A percentile compares a stretch with the other conserved stretches of the same genome.
Evolutionary conservation across 345 rosid genomes (phyloP).

Genomic region (Gossypium bickii): DNA sequence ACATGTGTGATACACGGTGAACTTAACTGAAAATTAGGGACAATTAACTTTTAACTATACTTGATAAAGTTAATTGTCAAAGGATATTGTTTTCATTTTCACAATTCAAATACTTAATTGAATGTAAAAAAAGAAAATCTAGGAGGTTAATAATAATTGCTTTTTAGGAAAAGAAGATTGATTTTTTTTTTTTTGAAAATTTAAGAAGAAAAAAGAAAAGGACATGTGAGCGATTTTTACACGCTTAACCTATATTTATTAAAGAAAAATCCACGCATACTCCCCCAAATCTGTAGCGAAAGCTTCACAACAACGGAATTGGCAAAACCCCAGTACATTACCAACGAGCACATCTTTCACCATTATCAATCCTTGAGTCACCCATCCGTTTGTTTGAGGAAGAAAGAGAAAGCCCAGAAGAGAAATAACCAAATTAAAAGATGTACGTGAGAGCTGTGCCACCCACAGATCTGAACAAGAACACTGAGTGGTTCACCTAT

Average conservation of each 20-base stretch:
- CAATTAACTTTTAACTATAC: no score
- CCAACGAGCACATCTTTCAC: not conserved
- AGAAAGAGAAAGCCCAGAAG: not conserved
- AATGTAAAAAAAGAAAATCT: no score
- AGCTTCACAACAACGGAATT: not conserved
- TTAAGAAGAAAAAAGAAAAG: no score
- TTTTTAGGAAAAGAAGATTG: no score
- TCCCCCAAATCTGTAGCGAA: not conserved
- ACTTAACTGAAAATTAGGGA: no score
- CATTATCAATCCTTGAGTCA: not conserved
- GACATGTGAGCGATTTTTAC: no score
- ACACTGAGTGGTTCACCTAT: conserved; percentile 90
- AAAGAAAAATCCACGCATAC: no score
- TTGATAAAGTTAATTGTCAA: no score
- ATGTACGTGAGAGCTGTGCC: conserved; percentile 72
- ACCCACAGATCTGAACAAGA: conserved; percentile 79
- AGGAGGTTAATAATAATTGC: no score
- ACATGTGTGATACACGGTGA: no score
- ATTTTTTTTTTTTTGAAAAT: no score
- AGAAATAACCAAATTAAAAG: not conserved
- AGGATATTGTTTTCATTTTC: fast-evolving
- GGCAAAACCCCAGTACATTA: not conserved
- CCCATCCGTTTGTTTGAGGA: not conserved
- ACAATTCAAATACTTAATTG: fast-evolving
- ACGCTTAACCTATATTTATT: no score